Evolutionary conservation across 805 yeast genomes (phyloP).

Genomic region (Saturnispora quitensis): DNA sequence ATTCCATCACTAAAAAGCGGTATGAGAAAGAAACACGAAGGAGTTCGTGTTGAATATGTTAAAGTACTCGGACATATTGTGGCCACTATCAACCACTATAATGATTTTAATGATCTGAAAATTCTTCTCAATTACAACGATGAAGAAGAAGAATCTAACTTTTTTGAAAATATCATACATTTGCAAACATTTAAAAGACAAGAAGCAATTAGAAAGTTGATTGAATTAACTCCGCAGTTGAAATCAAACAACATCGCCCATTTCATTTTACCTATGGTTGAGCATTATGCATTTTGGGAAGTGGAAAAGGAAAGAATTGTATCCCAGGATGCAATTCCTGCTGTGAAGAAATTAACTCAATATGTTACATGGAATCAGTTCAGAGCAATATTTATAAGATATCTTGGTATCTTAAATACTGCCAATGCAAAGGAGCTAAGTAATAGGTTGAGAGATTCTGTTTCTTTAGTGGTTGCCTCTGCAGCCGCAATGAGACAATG

Average conservation of each 20-base stretch:
- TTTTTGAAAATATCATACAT: constrained; percentile 55
- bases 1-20: constrained; percentile 64
- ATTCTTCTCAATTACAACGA: constrained; percentile 54
- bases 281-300: constrained; percentile 57
- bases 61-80: constrained; percentile 58
- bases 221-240: constrained; percentile 37
- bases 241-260: constrained; percentile 58
- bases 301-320: constrained; percentile 54
- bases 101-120: constrained; percentile 57
- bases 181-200: constrained; percentile 82
- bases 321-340: constrained; percentile 53
- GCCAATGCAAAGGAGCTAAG: constrained; percentile 21
- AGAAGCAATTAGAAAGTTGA: constrained; percentile 65
- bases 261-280: constrained; percentile 77
- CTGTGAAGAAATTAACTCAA: constrained; percentile 51
- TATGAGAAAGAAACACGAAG: constrained; percentile 50
- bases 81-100: constrained; percentile 31
- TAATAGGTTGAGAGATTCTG: constrained; percentile 46
- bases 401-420: constrained; percentile 30
- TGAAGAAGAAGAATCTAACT: constrained; percentile 74
- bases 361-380: constrained; percentile 72
- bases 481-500: constrained; percentile 35
- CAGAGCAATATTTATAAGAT: constrained; percentile 64
- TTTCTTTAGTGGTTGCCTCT: constrained; percentile 47
- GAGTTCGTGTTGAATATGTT: constrained; percentile 64